Evolutionary conservation across 106 monocot genomes (phyloP), one percentile per base, ranked within the genome.

Genomic region (Platanthera guangdongensis): DNA sequence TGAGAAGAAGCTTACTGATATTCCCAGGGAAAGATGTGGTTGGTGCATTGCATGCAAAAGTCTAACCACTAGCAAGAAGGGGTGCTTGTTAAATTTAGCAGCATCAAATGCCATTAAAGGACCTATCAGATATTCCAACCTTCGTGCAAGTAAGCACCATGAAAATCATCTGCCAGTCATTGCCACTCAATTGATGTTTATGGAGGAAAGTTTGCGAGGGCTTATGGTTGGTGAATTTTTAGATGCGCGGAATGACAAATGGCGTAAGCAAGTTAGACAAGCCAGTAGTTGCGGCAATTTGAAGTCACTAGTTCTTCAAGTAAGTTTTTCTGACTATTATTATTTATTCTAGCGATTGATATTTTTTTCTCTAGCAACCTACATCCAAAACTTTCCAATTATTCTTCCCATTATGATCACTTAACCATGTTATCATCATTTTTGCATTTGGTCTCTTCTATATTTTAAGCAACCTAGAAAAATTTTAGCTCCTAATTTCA

Each of bases 11-110:
- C 74, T 81, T 30, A 76, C 78, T 52, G 95, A 95, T 80, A 79
- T 88, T 22, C 92, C 95, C 12, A 83, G 92, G 73, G 95, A 92
- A 78, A 85, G 89, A 86, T 96, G 95, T 88, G 95, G 95, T 76
- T 96, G 95, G 95, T 96, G 95, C 77, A 77, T 88, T 60, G 83
- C 88, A 68, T 96, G 95, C 75, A 86, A 86, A 84, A 84, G 80
- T 73, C 65, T 82, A 62, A 59, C 19, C 79, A 80, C 81, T 70
- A 81, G 74, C 52, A 96, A 92, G 83, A 92, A 77, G 52, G 95
- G 90, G 1, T 96, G 95, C 62, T 84, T 96, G 51, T 72, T 96
- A 39, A 93, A 96, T 81, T 52, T 82, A 67, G 90, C 90, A 80
- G 83, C 88, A 7, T 57, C 74, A 71, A 90, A 84, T 86, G 77